Evolutionary conservation across 805 yeast species (phyloP).

Genomic region (Zygosaccharomyces bailii): DNA sequence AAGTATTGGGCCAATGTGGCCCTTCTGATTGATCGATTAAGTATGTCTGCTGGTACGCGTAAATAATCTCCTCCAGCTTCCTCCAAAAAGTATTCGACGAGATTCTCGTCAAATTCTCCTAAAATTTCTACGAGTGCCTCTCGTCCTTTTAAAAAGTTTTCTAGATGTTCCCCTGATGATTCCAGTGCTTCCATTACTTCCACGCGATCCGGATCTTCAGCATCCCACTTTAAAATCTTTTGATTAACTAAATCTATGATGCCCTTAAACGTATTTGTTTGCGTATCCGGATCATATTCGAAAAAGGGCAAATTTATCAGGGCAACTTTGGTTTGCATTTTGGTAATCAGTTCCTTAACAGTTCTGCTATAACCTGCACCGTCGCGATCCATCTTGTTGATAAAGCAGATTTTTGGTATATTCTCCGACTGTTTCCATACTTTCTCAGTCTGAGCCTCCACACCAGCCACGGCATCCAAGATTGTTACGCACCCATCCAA

Average conservation of each 20-base stretch:
- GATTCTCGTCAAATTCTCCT: constrained; percentile 74
- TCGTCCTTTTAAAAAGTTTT: constrained; percentile 54
- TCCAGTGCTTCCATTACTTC: constrained; percentile 57
- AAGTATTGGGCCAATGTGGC: constrained; percentile 58
- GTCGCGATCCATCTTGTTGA: constrained; percentile 93
- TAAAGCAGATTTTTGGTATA: constrained; percentile 75
- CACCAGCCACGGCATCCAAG: constrained; percentile 95
- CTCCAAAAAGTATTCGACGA: constrained; percentile 76
- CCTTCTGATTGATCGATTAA: constrained; percentile 59
- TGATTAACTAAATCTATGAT: constrained; percentile 56
- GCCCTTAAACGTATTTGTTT: constrained; percentile 45
- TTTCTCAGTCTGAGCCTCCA: constrained; percentile 95
- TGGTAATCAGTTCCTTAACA: constrained; percentile 74
- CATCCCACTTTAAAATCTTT: constrained; percentile 49
- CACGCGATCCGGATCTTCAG: constrained; percentile 25
- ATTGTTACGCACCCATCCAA: constrained; percentile 93
- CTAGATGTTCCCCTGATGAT: constrained; percentile 36
- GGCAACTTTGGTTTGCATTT: constrained; percentile 69
- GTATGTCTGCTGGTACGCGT: constrained; percentile 51
- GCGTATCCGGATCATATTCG: constrained; percentile 36
- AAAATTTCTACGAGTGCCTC: constrained; percentile 79
- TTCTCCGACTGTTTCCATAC: constrained; percentile 87
- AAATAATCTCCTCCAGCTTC: constrained; percentile 61
- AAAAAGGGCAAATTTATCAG: constrained; percentile 78
- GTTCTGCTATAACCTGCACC: constrained; percentile 95